A percentile compares a stretch with the other conserved stretches of the same genome.
Evolutionary conservation across 2,329 filamentous ascomycete species (phyloP).

Genomic region (Ustilaginoidea virens): DNA sequence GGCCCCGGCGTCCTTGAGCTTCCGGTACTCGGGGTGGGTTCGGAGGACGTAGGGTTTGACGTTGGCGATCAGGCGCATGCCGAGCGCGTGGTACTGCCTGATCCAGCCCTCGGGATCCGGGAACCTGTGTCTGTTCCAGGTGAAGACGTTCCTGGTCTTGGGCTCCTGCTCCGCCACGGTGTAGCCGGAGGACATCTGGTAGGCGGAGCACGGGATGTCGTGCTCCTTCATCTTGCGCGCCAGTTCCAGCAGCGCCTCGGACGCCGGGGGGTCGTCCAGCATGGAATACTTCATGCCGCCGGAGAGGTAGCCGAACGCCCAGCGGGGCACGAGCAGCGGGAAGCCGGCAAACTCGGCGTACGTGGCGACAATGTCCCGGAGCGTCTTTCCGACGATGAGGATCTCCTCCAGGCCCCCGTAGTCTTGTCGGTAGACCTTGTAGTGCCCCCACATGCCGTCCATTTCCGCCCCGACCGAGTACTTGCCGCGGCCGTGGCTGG

Average conservation of each 20-base stretch:
- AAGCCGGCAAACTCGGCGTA: conserved; percentile 56
- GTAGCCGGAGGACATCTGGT: conserved; percentile 61
- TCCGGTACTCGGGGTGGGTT: conserved; percentile 50
- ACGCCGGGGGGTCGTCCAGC: conserved; percentile 34
- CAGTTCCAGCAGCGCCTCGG: conserved; percentile 44
- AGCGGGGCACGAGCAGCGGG: conserved; percentile 51
- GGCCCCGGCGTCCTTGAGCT: conserved; percentile 39
- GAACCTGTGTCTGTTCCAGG: conserved; percentile 57
- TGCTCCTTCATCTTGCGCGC: conserved; percentile 44
- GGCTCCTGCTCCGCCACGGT: conserved; percentile 51
- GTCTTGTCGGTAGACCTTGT: conserved; percentile 60
- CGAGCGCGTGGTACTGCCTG: conserved; percentile 42
- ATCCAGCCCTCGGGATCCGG: conserved; percentile 51
- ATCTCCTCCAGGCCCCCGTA: conserved; percentile 60
- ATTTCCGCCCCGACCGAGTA: conserved; percentile 58
- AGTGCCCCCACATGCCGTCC: conserved; percentile 61
- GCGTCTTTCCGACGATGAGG: conserved; percentile 47
- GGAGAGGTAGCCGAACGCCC: conserved; percentile 59
- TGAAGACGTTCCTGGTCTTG: conserved; percentile 28
- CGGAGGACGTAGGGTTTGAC: conserved; percentile 58
- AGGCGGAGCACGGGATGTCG: conserved; percentile 54
- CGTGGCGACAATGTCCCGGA: conserved; percentile 47
- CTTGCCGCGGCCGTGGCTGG: conserved; percentile 45
- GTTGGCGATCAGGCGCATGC: conserved; percentile 54
- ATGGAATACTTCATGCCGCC: conserved; percentile 43